A percentile compares a stretch with the other conserved stretches of the same genome.
Conservation (phyloP, 306 rosid genomes). For the Styphnolobium japonicum region DNA sequence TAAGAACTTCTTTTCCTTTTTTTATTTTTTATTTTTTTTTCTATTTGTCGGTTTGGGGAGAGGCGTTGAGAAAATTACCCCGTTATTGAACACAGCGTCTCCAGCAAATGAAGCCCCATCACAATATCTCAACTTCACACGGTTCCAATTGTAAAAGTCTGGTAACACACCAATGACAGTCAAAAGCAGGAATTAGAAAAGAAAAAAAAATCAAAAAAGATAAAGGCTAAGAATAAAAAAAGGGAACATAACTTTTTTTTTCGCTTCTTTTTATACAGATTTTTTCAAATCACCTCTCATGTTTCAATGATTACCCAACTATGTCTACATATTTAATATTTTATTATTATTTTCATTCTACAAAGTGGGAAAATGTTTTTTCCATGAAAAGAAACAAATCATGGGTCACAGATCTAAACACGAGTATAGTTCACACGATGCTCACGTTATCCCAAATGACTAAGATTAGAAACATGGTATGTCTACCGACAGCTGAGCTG, state of each 20-base stretch:
- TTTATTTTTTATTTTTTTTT: not conserved
- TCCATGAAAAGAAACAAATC: not conserved
- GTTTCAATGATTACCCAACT: not conserved
- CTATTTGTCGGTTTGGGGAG: not conserved
- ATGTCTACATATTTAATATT: not conserved
- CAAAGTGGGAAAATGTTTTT: not conserved
- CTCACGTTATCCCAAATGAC: not conserved
- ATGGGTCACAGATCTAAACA: not conserved
- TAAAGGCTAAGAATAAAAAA: not conserved
- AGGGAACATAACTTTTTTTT: not conserved
- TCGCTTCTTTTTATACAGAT: not conserved
- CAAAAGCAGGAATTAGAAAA: not conserved
- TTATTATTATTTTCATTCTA: not conserved
- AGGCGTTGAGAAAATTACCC: constrained; percentile 52
- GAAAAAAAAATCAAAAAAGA: not conserved
- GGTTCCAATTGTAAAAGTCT: constrained; percentile 99
- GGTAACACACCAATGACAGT: constrained; percentile 27
- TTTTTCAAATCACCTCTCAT: not conserved
- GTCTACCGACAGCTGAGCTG: not conserved
- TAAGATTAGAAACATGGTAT: not conserved
- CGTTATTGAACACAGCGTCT: constrained; percentile 52
- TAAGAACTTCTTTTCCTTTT: not conserved
- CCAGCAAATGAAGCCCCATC: constrained; percentile 97
- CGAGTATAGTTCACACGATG: not conserved
- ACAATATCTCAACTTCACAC: constrained; percentile 91